Percentiles rank a stretch among this genome's conserved stretches.
phyloP scores from a whole-genome alignment of 2,329 filamentous ascomycete species.

The Cercospora citrullina region DNA sequence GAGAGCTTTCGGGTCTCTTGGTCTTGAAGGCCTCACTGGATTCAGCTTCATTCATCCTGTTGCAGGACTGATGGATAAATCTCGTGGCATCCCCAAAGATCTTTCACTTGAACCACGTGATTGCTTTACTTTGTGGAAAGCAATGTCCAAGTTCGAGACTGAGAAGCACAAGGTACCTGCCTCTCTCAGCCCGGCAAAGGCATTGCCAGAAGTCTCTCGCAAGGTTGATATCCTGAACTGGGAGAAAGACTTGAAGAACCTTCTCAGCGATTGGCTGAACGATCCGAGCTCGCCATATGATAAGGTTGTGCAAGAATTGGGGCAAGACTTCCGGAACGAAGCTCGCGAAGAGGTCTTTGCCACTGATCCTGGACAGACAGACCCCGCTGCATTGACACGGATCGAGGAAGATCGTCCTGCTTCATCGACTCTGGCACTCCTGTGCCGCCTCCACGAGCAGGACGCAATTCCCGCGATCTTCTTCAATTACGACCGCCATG shows the following conservation, averaged over 20 bases:
- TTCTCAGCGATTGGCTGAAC: constrained; percentile 62
- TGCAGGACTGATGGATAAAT: constrained; percentile 60
- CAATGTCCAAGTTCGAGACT: constrained; percentile 61
- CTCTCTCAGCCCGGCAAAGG: constrained; percentile 52
- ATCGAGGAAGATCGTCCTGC: constrained; percentile 20
- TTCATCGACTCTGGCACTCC: constrained; percentile 57
- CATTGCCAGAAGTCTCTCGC: constrained; percentile 56
- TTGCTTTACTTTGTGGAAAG: constrained; percentile 65
- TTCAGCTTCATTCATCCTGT: constrained; percentile 68
- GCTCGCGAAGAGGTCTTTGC: constrained; percentile 30
- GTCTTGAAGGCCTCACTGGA: constrained; percentile 50
- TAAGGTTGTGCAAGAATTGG: constrained; percentile 53
- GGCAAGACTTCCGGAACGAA: constrained; percentile 32
- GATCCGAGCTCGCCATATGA: constrained; percentile 56
- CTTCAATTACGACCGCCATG: constrained; percentile 71
- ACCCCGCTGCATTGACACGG: constrained; percentile 15
- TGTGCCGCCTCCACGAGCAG: constrained; percentile 61
- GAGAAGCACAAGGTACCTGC: constrained; percentile 46
- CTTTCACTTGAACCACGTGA: constrained; percentile 70
- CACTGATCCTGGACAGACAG: constrained; percentile 20
- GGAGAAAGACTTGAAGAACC: constrained; percentile 61
- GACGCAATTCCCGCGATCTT: constrained; percentile 70
- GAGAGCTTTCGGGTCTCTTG: constrained; percentile 45
- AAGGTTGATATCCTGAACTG: constrained; percentile 68
- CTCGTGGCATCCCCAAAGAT: constrained; percentile 65